phyloP scores from a whole-genome alignment of 805 yeast species.

The Pichia manshurica region DNA sequence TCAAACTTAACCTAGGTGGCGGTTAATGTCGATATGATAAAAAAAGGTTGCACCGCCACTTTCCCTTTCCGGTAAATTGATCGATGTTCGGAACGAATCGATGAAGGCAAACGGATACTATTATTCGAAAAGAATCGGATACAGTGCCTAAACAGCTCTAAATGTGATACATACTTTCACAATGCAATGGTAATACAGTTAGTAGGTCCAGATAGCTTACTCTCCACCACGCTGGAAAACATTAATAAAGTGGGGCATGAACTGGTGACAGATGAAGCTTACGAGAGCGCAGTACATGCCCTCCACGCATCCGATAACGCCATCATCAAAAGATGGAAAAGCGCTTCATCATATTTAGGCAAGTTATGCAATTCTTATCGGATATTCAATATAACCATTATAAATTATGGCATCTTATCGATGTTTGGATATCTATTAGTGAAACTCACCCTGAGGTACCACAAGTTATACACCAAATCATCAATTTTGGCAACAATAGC shows the following conservation, averaged over 20 bases:
- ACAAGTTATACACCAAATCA: slow-evolving; percentile 52
- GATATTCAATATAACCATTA: slow-evolving; percentile 45
- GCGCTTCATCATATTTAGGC: slow-evolving; percentile 3
- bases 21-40: too few relatives aligned
- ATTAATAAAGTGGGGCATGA: not conserved
- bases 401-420: slow-evolving; percentile 49
- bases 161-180: too few relatives aligned
- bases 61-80: not conserved
- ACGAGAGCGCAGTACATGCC: not conserved
- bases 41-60: too few relatives aligned
- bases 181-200: slow-evolving; percentile 1
- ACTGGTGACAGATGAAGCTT: not conserved
- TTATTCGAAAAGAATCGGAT: too few relatives aligned
- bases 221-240: slow-evolving; percentile 1
- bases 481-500: slow-evolving; percentile 74
- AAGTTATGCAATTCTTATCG: slow-evolving; percentile 17
- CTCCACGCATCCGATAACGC: not conserved
- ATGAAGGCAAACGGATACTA: too few relatives aligned
- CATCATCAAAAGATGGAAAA: not conserved
- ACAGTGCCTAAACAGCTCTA: too few relatives aligned
- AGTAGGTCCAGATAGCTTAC: slow-evolving; percentile 3
- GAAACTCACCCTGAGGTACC: slow-evolving; percentile 53
- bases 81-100: too few relatives aligned
- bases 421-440: slow-evolving; percentile 45
- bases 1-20: too few relatives aligned